phyloP scores from a whole-genome alignment of 257 asterid genomes.

The Haberlea rhodopensis region DNA sequence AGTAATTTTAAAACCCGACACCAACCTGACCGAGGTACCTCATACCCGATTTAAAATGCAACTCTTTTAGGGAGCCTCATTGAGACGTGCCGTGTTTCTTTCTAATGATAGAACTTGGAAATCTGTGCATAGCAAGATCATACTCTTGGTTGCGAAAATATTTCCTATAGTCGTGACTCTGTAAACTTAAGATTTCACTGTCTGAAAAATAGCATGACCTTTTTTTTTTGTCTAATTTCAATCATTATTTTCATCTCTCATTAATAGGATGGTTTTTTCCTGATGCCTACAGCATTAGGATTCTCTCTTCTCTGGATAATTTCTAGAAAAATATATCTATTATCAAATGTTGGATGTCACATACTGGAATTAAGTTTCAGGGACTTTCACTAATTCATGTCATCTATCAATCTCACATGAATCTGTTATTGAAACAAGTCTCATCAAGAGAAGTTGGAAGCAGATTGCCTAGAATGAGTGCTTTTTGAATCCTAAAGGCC shows the following conservation, averaged over 20 bases:
- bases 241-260: too few species aligned
- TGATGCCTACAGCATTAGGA: background rate
- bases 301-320: background rate
- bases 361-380: slow-evolving; percentile 7
- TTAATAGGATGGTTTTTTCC: too few species aligned
- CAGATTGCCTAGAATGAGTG: slow-evolving; percentile 20
- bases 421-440: slow-evolving; percentile 1
- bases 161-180: background rate
- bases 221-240: too few species aligned
- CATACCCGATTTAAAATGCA: too few species aligned
- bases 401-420: slow-evolving; percentile 10
- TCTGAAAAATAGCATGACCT: too few species aligned
- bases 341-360: background rate
- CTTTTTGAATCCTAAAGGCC: slow-evolving; percentile 33
- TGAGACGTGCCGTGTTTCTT: background rate
- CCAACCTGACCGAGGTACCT: too few species aligned
- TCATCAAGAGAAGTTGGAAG: slow-evolving; percentile 5
- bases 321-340: background rate
- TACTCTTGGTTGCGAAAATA: too few species aligned
- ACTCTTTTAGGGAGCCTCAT: too few species aligned
- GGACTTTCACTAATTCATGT: background rate
- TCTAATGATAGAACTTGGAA: background rate
- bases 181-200: background rate
- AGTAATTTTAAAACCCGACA: too few species aligned
- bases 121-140: background rate